phyloP scores from a whole-genome alignment of 768 basidiomycete species.

The Boletus subcaerulescens region DNA sequence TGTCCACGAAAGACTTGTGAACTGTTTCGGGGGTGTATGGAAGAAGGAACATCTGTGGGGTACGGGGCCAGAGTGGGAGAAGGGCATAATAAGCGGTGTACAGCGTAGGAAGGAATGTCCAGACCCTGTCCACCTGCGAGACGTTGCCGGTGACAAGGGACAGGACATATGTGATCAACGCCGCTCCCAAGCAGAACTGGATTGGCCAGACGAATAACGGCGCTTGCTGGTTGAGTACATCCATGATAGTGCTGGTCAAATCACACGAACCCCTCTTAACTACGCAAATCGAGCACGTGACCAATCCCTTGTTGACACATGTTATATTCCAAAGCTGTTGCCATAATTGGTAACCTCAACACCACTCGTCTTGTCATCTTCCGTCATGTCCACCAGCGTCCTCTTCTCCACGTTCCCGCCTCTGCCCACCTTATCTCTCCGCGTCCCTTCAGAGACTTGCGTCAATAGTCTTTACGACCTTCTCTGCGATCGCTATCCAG shows the following conservation, averaged over 20 bases:
- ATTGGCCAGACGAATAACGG: slow-evolving; percentile 58
- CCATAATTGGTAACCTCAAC: slow-evolving; percentile 4
- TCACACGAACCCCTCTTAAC: background rate
- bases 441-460: slow-evolving; percentile 39
- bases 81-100: slow-evolving; percentile 84
- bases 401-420: slow-evolving; percentile 61
- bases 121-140: slow-evolving; percentile 83
- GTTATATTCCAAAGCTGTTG: slow-evolving; percentile 17
- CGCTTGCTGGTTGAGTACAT: slow-evolving; percentile 14
- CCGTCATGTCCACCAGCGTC: slow-evolving; percentile 46
- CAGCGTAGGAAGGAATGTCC: slow-evolving; percentile 76
- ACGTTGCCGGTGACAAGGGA: slow-evolving; percentile 75
- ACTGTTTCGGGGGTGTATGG: slow-evolving; percentile 57
- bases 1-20: slow-evolving; percentile 30
- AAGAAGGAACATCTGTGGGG: slow-evolving; percentile 35
- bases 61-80: slow-evolving; percentile 54
- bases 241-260: slow-evolving; percentile 3
- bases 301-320: slow-evolving; percentile 9
- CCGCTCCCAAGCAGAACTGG: slow-evolving; percentile 53
- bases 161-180: slow-evolving; percentile 49
- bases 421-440: slow-evolving; percentile 53
- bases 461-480: slow-evolving; percentile 42
- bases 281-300: background rate
- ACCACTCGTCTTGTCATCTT: slow-evolving; percentile 3
- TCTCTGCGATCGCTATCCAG: slow-evolving; percentile 44